Base-by-base conservation (phyloP, 2,329 filamentous ascomycete genomes). In the Colletotrichum australisinense region DNA sequence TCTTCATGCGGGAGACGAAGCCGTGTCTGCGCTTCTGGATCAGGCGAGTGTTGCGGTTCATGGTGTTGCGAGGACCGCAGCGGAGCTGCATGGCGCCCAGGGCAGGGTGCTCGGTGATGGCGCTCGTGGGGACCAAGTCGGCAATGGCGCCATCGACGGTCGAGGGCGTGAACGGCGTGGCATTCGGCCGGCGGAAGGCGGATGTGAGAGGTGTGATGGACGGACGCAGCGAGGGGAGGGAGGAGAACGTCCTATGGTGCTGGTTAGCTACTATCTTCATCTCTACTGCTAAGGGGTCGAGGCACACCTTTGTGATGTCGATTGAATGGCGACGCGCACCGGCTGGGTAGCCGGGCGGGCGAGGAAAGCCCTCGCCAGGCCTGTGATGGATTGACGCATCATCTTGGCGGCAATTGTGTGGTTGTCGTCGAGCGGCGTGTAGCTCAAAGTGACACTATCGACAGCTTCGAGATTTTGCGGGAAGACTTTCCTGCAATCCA, bases 1-100 rank as follows among this genome's bases (percentile, higher is more conserved):
- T 86, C 76, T 85, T 82, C 76, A 86, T 80, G 49, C 89, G 83
- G 76, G 83, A 85, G 60, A 92, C 80, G 77, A 90, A 92, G 1
- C 90, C 90, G 75, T 88, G 86, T 76, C 89, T 85, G 28, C 89
- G 85, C 85, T 91, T 91, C 81, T 90, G 88, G 16, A 91, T 80
- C 67, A 91, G 82, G 46, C 89, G 85, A 67, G 87, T 89, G 68
- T 86, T 82, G 63, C 85, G 82, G 68, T 88, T 86, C 88, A 91
- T 87, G 38, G 88, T 91, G 78, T 89, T 86, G 72, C 89, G 86
- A 60, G 89, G 89, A 1, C 88, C 89, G 83, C 87, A 91, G 68
- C 89, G 88, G 75, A 91, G 82, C 82, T 90, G 89, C 73, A 78
- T 79, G 57, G 81, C 80, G 60, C 82, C 85, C n/a, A 91, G 81